phyloP scores from a whole-genome alignment of 2,329 filamentous ascomycete genomes.

The Fusarium nisikadoi region DNA sequence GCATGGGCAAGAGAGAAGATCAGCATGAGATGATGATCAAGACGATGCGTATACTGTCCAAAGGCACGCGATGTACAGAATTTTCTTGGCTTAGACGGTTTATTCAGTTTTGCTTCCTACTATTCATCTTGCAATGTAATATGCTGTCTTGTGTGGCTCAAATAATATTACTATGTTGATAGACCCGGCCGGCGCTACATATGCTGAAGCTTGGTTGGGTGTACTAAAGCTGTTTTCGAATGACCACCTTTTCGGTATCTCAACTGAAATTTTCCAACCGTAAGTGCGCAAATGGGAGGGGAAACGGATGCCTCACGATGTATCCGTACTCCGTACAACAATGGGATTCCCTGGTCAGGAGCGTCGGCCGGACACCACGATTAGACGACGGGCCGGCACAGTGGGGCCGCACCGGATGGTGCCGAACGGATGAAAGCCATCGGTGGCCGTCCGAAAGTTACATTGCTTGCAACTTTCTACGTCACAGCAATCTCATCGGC shows the following conservation, averaged over 20 bases:
- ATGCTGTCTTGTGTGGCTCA: background rate
- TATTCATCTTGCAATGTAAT: background rate
- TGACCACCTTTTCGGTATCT: background rate
- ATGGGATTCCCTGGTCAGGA: background rate
- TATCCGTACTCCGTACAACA: background rate
- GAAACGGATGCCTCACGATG: background rate
- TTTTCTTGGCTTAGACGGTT: conserved; percentile 39
- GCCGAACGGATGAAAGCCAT: background rate
- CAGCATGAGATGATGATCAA: conserved; percentile 26
- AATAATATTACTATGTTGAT: background rate
- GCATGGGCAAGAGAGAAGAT: background rate
- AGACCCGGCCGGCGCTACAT: background rate
- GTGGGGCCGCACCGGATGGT: conserved; percentile 33
- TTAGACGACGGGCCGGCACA: conserved; percentile 8
- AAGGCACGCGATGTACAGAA: conserved; percentile 34
- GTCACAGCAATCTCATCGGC: conserved; percentile 11
- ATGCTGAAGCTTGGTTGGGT: background rate
- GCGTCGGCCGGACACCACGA: conserved; percentile 1
- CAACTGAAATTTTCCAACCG: background rate
- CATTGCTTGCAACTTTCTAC: conserved; percentile 1
- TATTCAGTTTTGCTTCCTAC: conserved; percentile 18
- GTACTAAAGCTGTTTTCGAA: background rate
- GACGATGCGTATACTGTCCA: conserved; percentile 17
- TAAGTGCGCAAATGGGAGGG: background rate
- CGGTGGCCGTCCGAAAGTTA: background rate